Base-by-base conservation (phyloP, 805 yeast species). In the Debaryomyces hansenii region DNA sequence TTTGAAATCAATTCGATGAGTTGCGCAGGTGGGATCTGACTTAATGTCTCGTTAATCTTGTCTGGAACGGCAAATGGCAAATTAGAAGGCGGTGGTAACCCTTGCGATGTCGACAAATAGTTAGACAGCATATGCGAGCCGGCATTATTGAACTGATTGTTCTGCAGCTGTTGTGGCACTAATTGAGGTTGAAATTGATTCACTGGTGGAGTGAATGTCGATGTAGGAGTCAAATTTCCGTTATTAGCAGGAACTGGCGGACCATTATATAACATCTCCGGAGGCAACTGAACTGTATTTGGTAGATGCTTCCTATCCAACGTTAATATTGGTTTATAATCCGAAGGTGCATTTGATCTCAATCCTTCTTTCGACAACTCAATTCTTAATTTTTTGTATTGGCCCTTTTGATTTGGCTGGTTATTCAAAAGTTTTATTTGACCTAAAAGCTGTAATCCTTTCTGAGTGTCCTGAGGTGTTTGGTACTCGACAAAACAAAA, bases 1-100 rank as follows among this genome's bases (percentile, higher is more conserved):
- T 83, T 84, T 5, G 90, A 78, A 20, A 87, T 72, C 36, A 86
- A 70, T 58, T 85, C 90, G 28, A 87, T 79, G 44, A 87, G 65
- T 52, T 84, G 85, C 12, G 84, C 78, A 3, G 94, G 94, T 3
- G 89, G 85, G 16, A 86, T 78, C 37, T 78, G 69, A 48, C 85
- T 76, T 49, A 87, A 66, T 24, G 84, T 84, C 48, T 76, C 72
- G 27, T 84, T 83, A 37, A 85, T 80, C 35, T 77, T 77, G 55
- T 84, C 89, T 32, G 80, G 75, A 4, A 74, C 64, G 16, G 67
- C 66, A 50, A 84, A 79, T 37, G 76, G 77, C 12, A 70, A 62
- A 12, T 65, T 60, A 12, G 67, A 65, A 20, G 76, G 74, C 34
- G 65, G 69, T 2, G 91, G 89, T 47, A 86, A 63, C 5, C 29